Evolutionary conservation across 371 early-diverging fungal genomes (phyloP), one percentile per base, ranked within the genome.

Genomic region (Actinomortierella ambigua): DNA sequence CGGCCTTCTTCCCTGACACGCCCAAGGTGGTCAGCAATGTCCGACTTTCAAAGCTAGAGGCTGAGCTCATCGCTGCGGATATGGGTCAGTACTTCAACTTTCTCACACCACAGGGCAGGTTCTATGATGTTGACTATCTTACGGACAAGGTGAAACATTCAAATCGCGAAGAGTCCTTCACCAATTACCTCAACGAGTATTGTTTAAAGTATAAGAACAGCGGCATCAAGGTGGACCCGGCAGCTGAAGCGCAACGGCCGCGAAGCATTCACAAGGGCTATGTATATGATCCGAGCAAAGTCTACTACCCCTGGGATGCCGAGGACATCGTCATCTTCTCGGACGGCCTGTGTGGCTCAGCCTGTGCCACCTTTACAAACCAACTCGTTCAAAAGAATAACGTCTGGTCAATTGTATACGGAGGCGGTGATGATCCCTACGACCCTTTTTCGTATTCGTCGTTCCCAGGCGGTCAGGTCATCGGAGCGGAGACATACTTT

Each of bases 271-370:
- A 2, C 2, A 23, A 49, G 17, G 26, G 27, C 28, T 34, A 27
- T 23, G 9, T 11, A 15, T 14, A 51, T n/a, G 18, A 58, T 1
- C 20, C 27, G 13, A 39, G 15, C 13, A 0, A 5, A 0, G 22
- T 13, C 2, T 69, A 69, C 29, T 53, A 49, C 3, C 69, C 64
- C 4, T 69, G 69, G 64, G 58, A 64, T 44, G 50, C 69, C 23
- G 57, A 64, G 47, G 54, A 61, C 29, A 43, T 69, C 18, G 54
- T 46, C 9, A 69, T 69, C 27, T 57, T 69, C 14, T 63, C 57
- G 0, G 64, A 69, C 29, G 64, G 61, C 1, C 57, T 60, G 26
- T 69, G 64, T 59, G 69, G 69, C 1, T 69, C 69, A 40, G 60
- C 55, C 40, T 64, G 69, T 24, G 64, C 69, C 3, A 27, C 64